Evolutionary conservation across 352 stramenopile species (phyloP).

Genomic region (Phytophthora agathidicida): DNA sequence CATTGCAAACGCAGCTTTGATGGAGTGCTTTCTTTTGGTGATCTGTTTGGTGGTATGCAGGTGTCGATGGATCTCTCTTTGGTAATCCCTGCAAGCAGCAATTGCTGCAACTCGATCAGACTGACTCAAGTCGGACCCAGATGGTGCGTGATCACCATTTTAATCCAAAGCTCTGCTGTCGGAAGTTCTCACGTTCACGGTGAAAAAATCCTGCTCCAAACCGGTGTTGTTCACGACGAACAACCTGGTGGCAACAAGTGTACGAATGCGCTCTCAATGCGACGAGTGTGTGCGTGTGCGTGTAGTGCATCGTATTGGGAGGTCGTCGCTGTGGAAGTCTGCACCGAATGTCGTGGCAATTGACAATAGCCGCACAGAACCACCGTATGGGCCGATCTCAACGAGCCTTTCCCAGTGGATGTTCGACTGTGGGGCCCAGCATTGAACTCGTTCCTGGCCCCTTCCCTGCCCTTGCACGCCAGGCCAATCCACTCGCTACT

Average conservation of each 20-base stretch:
- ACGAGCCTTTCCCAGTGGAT: conserved; percentile 13
- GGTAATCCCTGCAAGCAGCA: too few relatives aligned
- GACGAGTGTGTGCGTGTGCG: conserved; percentile 5
- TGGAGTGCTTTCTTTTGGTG: background rate
- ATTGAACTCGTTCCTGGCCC: conserved; percentile 19
- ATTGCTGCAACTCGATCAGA: conserved; percentile 11
- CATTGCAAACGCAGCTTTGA: conserved; percentile 9
- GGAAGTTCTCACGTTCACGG: background rate
- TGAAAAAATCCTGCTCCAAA: conserved; percentile 1
- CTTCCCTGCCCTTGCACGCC: conserved; percentile 16
- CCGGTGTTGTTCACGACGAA: background rate
- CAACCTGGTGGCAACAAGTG: too few relatives aligned
- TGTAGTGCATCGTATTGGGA: conserved; percentile 3
- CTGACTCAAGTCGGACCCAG: conserved; percentile 14
- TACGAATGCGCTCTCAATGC: conserved; percentile 1
- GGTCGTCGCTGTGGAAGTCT: conserved; percentile 9
- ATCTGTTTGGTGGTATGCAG: background rate
- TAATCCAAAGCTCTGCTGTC: background rate
- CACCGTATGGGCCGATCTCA: conserved; percentile 13
- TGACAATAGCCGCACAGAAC: conserved; percentile 10
- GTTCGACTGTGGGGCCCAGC: conserved; percentile 11
- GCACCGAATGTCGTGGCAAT: conserved; percentile 15
- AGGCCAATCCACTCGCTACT: background rate
- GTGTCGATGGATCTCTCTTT: too few relatives aligned
- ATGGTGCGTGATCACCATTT: conserved; percentile 15